Evolutionary conservation across 1,284 basidiomycete species (phyloP).

Genomic region (Marasmius tenuissimus): DNA sequence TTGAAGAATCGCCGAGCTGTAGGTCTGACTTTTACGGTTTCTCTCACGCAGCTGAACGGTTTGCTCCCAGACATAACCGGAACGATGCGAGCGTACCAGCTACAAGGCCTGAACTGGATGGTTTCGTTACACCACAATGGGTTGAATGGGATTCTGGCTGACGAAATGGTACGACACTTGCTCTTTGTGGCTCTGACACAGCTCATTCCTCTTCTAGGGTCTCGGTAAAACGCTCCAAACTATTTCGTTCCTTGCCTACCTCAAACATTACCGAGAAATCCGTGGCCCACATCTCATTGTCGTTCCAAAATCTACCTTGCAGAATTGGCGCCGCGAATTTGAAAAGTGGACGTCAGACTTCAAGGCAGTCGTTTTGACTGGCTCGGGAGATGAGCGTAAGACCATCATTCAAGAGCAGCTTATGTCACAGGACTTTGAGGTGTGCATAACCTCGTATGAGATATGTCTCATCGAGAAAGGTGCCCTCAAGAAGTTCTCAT

Average conservation of each 20-base stretch:
- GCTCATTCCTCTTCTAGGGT: constrained; percentile 55
- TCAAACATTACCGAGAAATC: constrained; percentile 82
- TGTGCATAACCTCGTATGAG: constrained; percentile 97
- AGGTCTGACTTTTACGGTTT: constrained; percentile 9
- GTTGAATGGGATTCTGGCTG: constrained; percentile 90
- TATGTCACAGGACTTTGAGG: constrained; percentile 89
- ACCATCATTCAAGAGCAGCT: constrained; percentile 80
- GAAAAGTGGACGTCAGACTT: constrained; percentile 92
- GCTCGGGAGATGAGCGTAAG: constrained; percentile 87
- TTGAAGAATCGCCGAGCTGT: constrained; percentile 92
- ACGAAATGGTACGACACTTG: constrained; percentile 77
- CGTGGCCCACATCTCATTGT: constrained; percentile 91
- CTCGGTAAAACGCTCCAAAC: constrained; percentile 98
- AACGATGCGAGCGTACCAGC: constrained; percentile 90
- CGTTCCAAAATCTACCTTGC: constrained; percentile 96
- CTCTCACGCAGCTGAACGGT: constrained; percentile 1
- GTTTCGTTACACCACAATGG: constrained; percentile 91
- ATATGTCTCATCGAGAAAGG: constrained; percentile 95
- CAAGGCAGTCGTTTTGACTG: constrained; percentile 80
- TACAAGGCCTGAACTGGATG: constrained; percentile 99
- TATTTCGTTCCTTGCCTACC: constrained; percentile 95
- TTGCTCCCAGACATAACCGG: constrained; percentile 75
- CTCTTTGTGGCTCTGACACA: not conserved
- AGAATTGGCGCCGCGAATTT: constrained; percentile 97
- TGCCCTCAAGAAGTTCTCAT: constrained; percentile 91